Percentiles rank a stretch among this genome's conserved stretches.
These are phyloP conservation scores for Dictyostelium citrinum DNA, from an alignment of 78 protist species.

Conservation along the genomic window DNA sequence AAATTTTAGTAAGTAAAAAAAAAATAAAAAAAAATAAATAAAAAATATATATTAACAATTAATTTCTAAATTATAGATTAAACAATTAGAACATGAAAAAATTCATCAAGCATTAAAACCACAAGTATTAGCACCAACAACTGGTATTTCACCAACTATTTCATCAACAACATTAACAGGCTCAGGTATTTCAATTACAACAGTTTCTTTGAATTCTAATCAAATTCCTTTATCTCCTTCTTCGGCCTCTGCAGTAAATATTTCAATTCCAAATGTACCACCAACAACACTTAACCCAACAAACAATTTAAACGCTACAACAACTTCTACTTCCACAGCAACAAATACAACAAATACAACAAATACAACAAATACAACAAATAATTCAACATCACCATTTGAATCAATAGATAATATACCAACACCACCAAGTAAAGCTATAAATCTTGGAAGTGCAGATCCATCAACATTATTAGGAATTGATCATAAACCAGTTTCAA, in stretches of 20 bases:
- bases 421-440: slow-evolving; percentile 14
- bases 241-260: not conserved
- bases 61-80: slow-evolving; percentile 1
- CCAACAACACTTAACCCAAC: slow-evolving; percentile 30
- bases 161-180: not conserved
- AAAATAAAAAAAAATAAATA: not conserved
- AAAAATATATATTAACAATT: not conserved
- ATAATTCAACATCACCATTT: not conserved
- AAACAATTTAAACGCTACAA: too few species aligned
- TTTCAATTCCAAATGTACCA: not conserved
- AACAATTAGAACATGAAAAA: slow-evolving; percentile 45
- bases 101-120: slow-evolving; percentile 56
- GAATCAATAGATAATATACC: slow-evolving; percentile 6
- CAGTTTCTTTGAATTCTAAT: not conserved
- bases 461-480: slow-evolving; percentile 39
- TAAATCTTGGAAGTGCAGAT: slow-evolving; percentile 11
- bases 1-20: not conserved
- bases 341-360: not conserved
- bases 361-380: slow-evolving; percentile 3
- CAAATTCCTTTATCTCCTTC: not conserved
- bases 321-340: not conserved
- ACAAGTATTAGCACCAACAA: not conserved
- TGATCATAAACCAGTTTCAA: not conserved
- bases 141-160: not conserved
- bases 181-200: not conserved